Evolutionary conservation across 2,329 filamentous ascomycete species (phyloP).

Genomic region (Hypomyces rosellus): DNA sequence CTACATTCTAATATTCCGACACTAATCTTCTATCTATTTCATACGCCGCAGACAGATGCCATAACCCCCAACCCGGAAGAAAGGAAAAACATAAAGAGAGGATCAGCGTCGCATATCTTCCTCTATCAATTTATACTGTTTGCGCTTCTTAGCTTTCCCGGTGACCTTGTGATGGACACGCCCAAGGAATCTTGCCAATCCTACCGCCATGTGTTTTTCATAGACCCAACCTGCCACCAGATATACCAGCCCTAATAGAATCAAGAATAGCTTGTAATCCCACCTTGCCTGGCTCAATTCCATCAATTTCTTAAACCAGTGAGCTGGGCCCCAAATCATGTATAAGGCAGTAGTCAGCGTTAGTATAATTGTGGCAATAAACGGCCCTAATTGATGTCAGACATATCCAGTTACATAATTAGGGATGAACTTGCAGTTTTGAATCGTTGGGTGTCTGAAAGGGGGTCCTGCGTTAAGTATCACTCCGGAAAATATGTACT

Average conservation of each 20-base stretch:
- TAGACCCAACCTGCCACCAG: constrained; percentile 63
- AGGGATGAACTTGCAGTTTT: constrained; percentile 60
- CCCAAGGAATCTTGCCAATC: constrained; percentile 62
- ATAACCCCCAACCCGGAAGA: too few relatives aligned
- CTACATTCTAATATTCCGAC: too few relatives aligned
- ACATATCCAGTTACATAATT: neutral
- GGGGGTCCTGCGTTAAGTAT: constrained; percentile 88
- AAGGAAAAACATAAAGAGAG: too few relatives aligned
- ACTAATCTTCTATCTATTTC: too few relatives aligned
- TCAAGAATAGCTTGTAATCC: constrained; percentile 66
- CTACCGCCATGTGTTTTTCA: constrained; percentile 65
- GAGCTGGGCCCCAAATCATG: constrained; percentile 71
- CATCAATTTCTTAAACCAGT: constrained; percentile 69
- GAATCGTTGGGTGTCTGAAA: constrained; percentile 71
- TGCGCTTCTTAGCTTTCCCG: constrained; percentile 70
- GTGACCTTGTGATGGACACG: constrained; percentile 51
- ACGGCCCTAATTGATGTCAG: constrained; percentile 56
- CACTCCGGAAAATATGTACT: constrained; percentile 87
- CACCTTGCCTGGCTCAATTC: constrained; percentile 72
- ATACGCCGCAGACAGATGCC: too few relatives aligned
- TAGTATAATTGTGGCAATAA: constrained; percentile 67
- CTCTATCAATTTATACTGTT: constrained; percentile 10
- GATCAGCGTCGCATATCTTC: constrained; percentile 1
- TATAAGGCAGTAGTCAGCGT: constrained; percentile 65
- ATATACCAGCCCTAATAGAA: constrained; percentile 63